Base-by-base conservation (phyloP, 2,329 filamentous ascomycete species). In the Phyllosticta ampelicida region DNA sequence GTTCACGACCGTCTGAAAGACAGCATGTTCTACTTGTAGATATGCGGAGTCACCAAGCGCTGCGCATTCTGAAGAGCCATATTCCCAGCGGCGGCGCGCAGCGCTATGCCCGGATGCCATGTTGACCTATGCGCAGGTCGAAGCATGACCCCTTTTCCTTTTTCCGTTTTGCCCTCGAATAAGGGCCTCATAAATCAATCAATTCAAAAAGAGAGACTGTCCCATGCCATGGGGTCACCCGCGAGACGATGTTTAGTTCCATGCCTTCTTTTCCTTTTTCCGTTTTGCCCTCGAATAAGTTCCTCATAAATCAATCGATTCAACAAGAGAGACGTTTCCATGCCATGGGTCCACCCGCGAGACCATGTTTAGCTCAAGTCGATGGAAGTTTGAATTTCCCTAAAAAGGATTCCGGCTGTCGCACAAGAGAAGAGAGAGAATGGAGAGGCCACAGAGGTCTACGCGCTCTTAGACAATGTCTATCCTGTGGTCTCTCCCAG, bases 1-100 rank as follows among this genome's bases (percentile, higher is more conserved):
- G 56, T 59, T 16, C 56, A 59, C 26, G 56, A 59, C 30, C 18
- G 53, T 6, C 53, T 59, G 18, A 59, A 55, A 48, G 53, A 59
- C 29, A 55, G 44, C 52, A 59, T 59, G 56, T 59, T 59, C 48
- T 59, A 59, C 29, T 29, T 59, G 56, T 59, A 55, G 52, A 26
- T 8, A 26, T 26, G 23, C 8, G 23, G 23, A 26, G 53, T 49
- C 56, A 50, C 49, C 36, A 9, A n/a, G 18, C n/a, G n/a, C 13
- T 8, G 13, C 13, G 16, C 5, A n/a, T 44, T 9, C 5, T 4
- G 3, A 44, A 13, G 36, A 44, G 1, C 16, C n/a, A n/a, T n/a
- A n/a, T 44, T 44, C 8, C 36, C 36, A 44, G 13, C 36, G 23
- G 23, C 23, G 8, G 23, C n/a, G 36, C 3, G 16, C 36, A 44